Evolutionary conservation across 495 filamentous ascomycete species (phyloP).

Genomic region (Lasiosphaeriaceae sp.): DNA sequence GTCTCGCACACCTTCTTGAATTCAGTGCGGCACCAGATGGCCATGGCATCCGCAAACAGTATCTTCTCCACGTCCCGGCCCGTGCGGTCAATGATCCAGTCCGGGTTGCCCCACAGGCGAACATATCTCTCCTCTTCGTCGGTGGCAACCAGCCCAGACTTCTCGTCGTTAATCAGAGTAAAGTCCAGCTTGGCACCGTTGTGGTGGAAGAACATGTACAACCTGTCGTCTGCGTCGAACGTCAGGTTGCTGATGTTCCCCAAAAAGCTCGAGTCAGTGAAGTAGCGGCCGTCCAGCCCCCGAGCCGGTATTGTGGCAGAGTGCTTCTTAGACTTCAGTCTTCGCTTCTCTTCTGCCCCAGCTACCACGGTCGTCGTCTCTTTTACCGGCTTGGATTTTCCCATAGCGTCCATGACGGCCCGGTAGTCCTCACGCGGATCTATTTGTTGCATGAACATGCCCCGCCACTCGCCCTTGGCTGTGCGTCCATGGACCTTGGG

Average conservation of each 20-base stretch:
- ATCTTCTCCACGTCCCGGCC: slow-evolving; percentile 46
- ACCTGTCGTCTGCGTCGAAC: slow-evolving; percentile 19
- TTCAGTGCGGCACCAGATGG: slow-evolving; percentile 35
- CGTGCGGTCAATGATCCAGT: slow-evolving; percentile 34
- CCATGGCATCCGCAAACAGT: slow-evolving; percentile 48
- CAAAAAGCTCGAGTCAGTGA: slow-evolving; percentile 14
- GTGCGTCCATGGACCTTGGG: slow-evolving; percentile 10
- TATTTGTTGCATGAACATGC: slow-evolving; percentile 23
- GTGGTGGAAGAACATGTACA: slow-evolving; percentile 51
- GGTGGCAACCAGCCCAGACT: slow-evolving; percentile 2
- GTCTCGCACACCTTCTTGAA: slow-evolving; percentile 10
- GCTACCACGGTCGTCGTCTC: neutral
- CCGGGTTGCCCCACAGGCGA: slow-evolving; percentile 23
- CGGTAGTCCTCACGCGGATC: slow-evolving; percentile 24
- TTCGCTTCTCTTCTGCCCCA: neutral
- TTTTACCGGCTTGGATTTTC: slow-evolving; percentile 2
- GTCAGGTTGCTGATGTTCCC: neutral
- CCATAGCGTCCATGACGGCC: slow-evolving; percentile 12
- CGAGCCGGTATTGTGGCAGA: neutral
- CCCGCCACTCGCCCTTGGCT: slow-evolving; percentile 10
- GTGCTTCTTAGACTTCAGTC: neutral
- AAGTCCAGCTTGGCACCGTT: slow-evolving; percentile 55
- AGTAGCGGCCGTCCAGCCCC: neutral
- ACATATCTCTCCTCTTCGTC: slow-evolving; percentile 16
- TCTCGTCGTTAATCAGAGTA: slow-evolving; percentile 8